Evolutionary conservation across 371 early-diverging fungal species (phyloP), one percentile per base, ranked within the genome.

Genomic region (Apophysomyces sp.): DNA sequence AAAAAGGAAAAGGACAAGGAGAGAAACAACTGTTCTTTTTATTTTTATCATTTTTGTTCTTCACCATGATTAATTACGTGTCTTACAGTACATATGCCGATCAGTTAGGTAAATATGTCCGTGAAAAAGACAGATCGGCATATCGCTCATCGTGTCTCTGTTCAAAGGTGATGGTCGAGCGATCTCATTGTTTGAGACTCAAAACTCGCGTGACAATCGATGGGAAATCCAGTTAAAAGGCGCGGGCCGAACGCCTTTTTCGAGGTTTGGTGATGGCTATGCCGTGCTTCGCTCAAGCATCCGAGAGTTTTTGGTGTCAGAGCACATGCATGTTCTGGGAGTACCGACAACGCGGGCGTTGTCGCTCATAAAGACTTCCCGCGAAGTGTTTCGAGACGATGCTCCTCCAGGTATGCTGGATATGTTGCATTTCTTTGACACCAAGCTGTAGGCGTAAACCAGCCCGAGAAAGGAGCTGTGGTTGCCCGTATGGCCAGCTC

Each of bases 151-250:
- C n/a, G n/a, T n/a, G n/a, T n/a, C n/a, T n/a, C n/a, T n/a, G n/a
- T n/a, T 84, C 65, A 78, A 95, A 3, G 97, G 97, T 34, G 97
- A 97, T 69, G 96, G 96, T 1, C 81, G 96, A 36, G 93, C 92
- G 1, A 84, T 94, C 15, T 90, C 93, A 2, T 71, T 97, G 11
- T 92, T 81, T 64, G 82, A 81, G 57, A 75, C 77, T 0, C 52
- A 78, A 11, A 71, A 71, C 1, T 49, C 44, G 2, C 65, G 68
- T 24, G 80, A 81, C 6, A 69, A 76, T n/a, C 51, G 77, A 0
- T 92, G 88, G 88, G 95, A 95, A 60, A 16, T 95, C 28, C 94
- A 95, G 66, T 78, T 95, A 13, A 97, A 94, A 67, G 92, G 92
- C 15, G 86, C 90, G 2, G 97, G 97, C 8, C 78, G 84, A 49